These are phyloP conservation scores for Blastobotrys peoriensis DNA, from an alignment of 805 yeast species.

Conservation along the genomic window DNA sequence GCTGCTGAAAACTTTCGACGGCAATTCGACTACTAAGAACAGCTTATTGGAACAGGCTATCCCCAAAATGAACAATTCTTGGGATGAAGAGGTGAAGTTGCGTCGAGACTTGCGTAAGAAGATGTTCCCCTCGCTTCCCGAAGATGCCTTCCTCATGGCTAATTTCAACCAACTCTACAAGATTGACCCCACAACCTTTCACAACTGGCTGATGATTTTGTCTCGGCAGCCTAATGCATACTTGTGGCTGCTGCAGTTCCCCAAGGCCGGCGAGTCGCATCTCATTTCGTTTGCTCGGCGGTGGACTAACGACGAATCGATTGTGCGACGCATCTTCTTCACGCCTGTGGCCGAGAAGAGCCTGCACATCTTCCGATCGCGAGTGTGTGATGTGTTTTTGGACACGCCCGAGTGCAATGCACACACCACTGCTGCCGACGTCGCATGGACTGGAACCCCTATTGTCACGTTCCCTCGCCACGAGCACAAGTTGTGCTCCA, in stretches of 20 bases:
- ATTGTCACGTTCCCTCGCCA: constrained; percentile 28
- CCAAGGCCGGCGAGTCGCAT: constrained; percentile 24
- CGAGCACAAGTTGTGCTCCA: constrained; percentile 27
- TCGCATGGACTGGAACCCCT: constrained; percentile 31
- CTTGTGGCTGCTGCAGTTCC: constrained; percentile 31
- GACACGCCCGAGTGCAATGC: constrained; percentile 34
- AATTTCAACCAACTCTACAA: constrained; percentile 32
- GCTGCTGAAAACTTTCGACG: neutral
- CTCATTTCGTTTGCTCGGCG: constrained; percentile 21
- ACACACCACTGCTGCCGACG: constrained; percentile 33
- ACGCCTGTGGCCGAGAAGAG: constrained; percentile 31
- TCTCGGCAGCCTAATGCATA: constrained; percentile 25
- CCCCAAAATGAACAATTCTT: constrained; percentile 8
- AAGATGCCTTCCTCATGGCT: constrained; percentile 25
- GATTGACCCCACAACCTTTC: constrained; percentile 28
- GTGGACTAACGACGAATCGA: constrained; percentile 23
- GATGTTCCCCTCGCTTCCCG: constrained; percentile 25
- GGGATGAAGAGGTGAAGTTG: constrained; percentile 21
- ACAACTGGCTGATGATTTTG: constrained; percentile 26
- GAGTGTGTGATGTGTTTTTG: constrained; percentile 28
- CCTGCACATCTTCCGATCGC: constrained; percentile 26
- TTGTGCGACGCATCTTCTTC: constrained; percentile 25
- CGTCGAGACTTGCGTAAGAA: constrained; percentile 19
- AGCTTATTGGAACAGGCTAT: neutral
- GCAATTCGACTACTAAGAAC: neutral